These are phyloP conservation scores for Nitzschia sp. DNA, from an alignment of 108 stramenopile genomes.

Conservation along the genomic window DNA sequence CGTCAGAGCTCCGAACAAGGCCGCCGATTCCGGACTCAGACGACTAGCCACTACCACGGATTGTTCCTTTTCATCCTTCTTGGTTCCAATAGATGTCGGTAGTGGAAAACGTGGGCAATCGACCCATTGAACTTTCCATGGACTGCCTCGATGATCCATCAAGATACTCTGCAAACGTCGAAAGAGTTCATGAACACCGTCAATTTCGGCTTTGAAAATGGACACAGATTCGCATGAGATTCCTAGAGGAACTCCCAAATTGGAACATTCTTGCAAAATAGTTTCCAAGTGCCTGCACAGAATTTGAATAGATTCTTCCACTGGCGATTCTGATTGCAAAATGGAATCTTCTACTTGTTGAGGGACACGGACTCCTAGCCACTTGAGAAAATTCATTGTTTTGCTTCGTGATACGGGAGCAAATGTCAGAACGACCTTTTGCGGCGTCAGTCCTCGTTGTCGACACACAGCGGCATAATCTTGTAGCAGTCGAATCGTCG, in stretches of 20 bases:
- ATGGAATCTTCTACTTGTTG: conserved; percentile 44
- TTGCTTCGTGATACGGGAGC: conserved; percentile 55
- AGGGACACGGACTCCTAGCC: conserved; percentile 65
- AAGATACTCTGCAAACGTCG: conserved; percentile 45
- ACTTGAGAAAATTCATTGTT: conserved; percentile 66
- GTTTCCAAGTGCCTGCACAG: conserved; percentile 39
- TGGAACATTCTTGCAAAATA: conserved; percentile 42
- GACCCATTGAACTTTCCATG: conserved; percentile 60
- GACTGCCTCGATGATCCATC: conserved; percentile 37
- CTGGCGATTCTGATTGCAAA: conserved; percentile 34
- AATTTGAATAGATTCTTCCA: conserved; percentile 36
- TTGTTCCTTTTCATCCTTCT: neutral
- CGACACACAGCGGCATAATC: conserved; percentile 59
- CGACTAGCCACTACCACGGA: neutral
- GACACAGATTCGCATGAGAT: conserved; percentile 51
- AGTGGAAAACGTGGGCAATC: conserved; percentile 16
- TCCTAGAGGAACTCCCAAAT: conserved; percentile 52
- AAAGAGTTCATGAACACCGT: conserved; percentile 62
- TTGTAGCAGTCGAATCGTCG: conserved; percentile 56
- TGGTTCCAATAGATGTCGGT: neutral
- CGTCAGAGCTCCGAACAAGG: conserved; percentile 8
- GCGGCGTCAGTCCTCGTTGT: conserved; percentile 34
- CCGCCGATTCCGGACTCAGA: neutral
- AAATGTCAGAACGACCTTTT: conserved; percentile 65
- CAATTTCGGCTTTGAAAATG: conserved; percentile 65